Percentiles rank a stretch among this genome's conserved stretches.
Evolutionary conservation across 192 early-diverging fungal species (phyloP).

Genomic region (Coemansia sp.): DNA sequence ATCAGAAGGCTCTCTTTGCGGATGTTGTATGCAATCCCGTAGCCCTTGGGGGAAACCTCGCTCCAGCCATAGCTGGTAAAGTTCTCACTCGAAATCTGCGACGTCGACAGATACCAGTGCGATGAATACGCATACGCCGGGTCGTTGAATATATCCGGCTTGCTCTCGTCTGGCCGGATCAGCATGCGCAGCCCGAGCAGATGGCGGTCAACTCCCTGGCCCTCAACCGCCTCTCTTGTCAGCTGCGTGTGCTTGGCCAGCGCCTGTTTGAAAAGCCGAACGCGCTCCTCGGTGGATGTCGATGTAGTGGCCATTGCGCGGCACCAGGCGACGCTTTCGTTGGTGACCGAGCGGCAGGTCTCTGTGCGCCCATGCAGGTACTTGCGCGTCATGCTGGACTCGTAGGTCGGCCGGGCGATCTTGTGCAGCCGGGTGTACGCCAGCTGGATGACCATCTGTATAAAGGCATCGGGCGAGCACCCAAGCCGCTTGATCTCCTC

Average conservation of each 20-base stretch:
- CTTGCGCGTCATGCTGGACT: slow-evolving; percentile 88
- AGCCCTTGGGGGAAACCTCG: slow-evolving; percentile 85
- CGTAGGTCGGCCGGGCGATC: slow-evolving; percentile 79
- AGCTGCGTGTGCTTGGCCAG: slow-evolving; percentile 75
- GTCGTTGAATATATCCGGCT: slow-evolving; percentile 85
- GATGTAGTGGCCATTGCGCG: slow-evolving; percentile 77
- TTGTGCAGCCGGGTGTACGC: slow-evolving; percentile 93
- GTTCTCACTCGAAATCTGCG: slow-evolving; percentile 87
- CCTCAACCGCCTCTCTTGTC: slow-evolving; percentile 78
- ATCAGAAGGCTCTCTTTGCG: slow-evolving; percentile 81
- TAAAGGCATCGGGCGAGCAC: slow-evolving; percentile 76
- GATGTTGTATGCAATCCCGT: slow-evolving; percentile 94
- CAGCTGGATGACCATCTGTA: slow-evolving; percentile 93
- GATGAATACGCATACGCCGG: slow-evolving; percentile 76
- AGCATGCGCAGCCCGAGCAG: slow-evolving; percentile 82
- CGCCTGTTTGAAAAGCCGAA: slow-evolving; percentile 71
- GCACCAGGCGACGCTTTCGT: slow-evolving; percentile 80
- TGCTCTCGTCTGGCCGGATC: slow-evolving; percentile 69
- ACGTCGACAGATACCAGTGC: slow-evolving; percentile 95
- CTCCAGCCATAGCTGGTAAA: slow-evolving; percentile 95
- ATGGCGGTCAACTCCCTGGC: slow-evolving; percentile 89
- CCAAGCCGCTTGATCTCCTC: slow-evolving; percentile 85
- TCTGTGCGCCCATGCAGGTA: slow-evolving; percentile 95
- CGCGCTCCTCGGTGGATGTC: slow-evolving; percentile 57
- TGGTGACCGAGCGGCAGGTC: slow-evolving; percentile 78